Conservation (phyloP, 495 filamentous ascomycete genomes). For the Talaromyces nanjingensis region DNA sequence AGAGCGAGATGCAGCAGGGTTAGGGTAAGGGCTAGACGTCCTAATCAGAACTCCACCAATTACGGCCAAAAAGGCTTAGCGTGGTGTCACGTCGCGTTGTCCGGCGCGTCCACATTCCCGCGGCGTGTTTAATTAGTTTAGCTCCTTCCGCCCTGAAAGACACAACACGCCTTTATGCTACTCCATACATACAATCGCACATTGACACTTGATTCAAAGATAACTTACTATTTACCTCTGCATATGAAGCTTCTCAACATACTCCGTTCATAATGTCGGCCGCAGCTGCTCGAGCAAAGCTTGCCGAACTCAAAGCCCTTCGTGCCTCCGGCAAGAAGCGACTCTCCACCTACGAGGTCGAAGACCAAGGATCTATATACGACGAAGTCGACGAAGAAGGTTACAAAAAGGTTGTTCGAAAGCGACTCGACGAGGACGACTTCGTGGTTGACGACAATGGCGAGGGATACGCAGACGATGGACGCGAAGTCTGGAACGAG, state of each 20-base stretch:
- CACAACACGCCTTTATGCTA: neutral
- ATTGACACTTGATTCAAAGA: neutral
- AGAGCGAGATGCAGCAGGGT: neutral
- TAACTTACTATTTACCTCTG: neutral
- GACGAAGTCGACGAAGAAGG: constrained; percentile 96
- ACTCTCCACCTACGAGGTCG: constrained; percentile 79
- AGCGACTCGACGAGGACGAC: constrained; percentile 86
- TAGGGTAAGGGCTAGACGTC: neutral
- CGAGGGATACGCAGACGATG: constrained; percentile 91
- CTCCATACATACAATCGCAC: neutral
- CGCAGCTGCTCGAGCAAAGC: constrained; percentile 23
- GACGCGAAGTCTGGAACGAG: constrained; percentile 90
- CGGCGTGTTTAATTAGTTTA: constrained; percentile 6
- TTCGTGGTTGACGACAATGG: constrained; percentile 96
- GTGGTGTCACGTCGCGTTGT: constrained; percentile 6
- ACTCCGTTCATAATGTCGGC: constrained; percentile 25
- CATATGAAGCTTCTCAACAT: constrained; percentile 9
- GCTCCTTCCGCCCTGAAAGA: neutral
- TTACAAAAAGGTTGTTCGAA: constrained; percentile 91
- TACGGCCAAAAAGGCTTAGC: neutral
- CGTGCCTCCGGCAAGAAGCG: constrained; percentile 86
- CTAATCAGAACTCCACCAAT: neutral
- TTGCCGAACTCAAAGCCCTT: constrained; percentile 79
- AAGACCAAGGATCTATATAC: constrained; percentile 79
- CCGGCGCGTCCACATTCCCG: constrained; percentile 8